A percentile compares a stretch with the other conserved stretches of the same genome.
Conservation (phyloP, 2,329 filamentous ascomycete species). For the Aschersonia sp. region DNA sequence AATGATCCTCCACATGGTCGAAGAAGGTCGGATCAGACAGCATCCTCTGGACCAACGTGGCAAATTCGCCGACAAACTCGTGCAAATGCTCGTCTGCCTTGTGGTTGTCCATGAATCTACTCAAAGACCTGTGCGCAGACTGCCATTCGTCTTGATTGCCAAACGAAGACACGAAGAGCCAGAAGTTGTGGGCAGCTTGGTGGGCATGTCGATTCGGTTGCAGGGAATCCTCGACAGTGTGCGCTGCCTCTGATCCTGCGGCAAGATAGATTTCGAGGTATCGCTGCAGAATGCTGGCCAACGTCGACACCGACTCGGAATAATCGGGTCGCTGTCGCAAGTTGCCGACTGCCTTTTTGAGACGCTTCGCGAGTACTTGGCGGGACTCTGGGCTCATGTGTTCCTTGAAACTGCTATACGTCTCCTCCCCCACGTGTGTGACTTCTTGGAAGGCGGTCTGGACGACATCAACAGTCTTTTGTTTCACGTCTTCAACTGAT, state of each 20-base stretch:
- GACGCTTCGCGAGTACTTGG: constrained; percentile 55
- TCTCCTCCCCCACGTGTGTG: constrained; percentile 32
- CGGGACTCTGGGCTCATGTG: constrained; percentile 61
- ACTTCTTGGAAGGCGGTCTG: constrained; percentile 10
- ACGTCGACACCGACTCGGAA: constrained; percentile 67
- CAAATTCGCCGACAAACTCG: constrained; percentile 56
- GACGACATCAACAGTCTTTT: constrained; percentile 39
- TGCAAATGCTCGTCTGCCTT: constrained; percentile 74
- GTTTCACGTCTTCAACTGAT: constrained; percentile 49
- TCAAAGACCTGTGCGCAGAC: constrained; percentile 53
- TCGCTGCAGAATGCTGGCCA: constrained; percentile 61
- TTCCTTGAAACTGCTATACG: constrained; percentile 51
- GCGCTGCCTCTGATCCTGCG: constrained; percentile 51
- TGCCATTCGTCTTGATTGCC: constrained; percentile 64
- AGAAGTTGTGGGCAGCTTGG: constrained; percentile 64
- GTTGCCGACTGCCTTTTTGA: constrained; percentile 63
- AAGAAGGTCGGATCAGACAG: constrained; percentile 80
- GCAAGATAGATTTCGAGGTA: constrained; percentile 70
- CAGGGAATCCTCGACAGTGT: constrained; percentile 55
- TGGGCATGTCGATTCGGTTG: constrained; percentile 63
- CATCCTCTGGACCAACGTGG: constrained; percentile 63
- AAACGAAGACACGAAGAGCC: constrained; percentile 67
- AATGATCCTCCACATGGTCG: constrained; percentile 49
- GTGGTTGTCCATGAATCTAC: constrained; percentile 58
- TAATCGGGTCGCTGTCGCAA: constrained; percentile 71